Evolutionary conservation across 1,284 basidiomycete genomes (phyloP).

Genomic region (Ustilago nuda): DNA sequence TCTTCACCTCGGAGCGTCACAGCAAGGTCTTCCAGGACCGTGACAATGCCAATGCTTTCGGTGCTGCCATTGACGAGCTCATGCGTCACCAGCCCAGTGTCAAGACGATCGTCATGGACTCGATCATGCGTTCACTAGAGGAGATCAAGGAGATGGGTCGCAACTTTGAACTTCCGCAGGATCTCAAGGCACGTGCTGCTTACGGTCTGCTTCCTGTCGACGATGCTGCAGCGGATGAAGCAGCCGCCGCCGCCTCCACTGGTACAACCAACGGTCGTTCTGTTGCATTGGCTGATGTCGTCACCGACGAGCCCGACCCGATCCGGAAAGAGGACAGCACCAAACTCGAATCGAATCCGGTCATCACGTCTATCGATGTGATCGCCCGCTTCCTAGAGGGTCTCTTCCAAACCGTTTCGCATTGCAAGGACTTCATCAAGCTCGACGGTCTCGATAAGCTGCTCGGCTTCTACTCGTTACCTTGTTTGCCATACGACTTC

Average conservation of each 20-base stretch:
- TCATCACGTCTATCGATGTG: conserved; percentile 63
- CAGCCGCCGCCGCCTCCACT: conserved; percentile 12
- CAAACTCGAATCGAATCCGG: conserved; percentile 53
- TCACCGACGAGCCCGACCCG: conserved; percentile 58
- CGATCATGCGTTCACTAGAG: conserved; percentile 41
- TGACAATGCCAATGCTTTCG: conserved; percentile 89
- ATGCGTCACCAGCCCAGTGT: conserved; percentile 93
- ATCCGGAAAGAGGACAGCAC: conserved; percentile 48
- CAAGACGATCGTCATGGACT: conserved; percentile 76
- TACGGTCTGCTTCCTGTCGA: conserved; percentile 49
- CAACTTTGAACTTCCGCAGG: conserved; percentile 68
- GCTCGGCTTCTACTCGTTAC: conserved; percentile 81
- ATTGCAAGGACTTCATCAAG: conserved; percentile 90
- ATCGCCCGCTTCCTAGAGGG: conserved; percentile 77
- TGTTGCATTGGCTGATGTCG: conserved; percentile 54
- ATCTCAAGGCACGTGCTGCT: conserved; percentile 35
- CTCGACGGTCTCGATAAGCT: conserved; percentile 82
- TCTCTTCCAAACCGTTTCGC: conserved; percentile 85
- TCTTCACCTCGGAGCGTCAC: conserved; percentile 87
- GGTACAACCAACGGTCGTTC: conserved; percentile 18
- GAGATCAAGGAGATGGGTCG: conserved; percentile 78
- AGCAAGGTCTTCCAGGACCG: conserved; percentile 90
- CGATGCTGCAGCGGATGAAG: conserved; percentile 28
- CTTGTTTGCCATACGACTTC: conserved; percentile 91
- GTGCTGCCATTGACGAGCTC: conserved; percentile 91